These are phyloP conservation scores for Pulicaria dysenterica DNA, from an alignment of 129 eudicot genomes.

Conservation along the genomic window DNA sequence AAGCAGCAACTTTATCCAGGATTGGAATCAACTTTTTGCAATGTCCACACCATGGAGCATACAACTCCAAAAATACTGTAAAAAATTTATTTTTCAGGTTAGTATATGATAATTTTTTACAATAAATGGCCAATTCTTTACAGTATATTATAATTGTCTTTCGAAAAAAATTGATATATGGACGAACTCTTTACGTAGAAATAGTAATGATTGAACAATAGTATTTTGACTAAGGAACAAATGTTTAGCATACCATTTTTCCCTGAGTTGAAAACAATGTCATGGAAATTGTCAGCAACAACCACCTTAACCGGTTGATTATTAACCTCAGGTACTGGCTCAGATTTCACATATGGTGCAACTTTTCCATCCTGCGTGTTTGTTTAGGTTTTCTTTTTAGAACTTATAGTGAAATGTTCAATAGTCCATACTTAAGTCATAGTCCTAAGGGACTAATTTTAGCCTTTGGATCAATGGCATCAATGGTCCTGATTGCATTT, in stretches of 20 bases:
- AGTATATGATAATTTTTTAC: not conserved
- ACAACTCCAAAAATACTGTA: conserved; percentile 81
- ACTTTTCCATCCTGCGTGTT: conserved; percentile 72
- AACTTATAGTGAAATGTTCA: no score
- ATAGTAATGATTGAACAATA: conserved; percentile 1
- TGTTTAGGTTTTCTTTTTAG: not conserved
- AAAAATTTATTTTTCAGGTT: not conserved
- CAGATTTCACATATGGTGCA: conserved; percentile 72
- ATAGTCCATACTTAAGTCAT: no score
- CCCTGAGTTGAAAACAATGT: conserved; percentile 75
- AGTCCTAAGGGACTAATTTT: no score
- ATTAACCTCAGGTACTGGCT: conserved; percentile 75
- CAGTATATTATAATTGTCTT: no score
- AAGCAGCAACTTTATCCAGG: conserved; percentile 79
- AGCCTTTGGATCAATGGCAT: no score
- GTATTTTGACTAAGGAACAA: conserved; percentile 13
- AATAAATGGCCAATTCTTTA: no score
- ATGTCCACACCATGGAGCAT: conserved; percentile 98
- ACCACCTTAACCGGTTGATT: conserved; percentile 80
- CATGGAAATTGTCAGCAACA: conserved; percentile 73
- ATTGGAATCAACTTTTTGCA: conserved; percentile 94
- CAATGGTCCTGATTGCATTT: no score
- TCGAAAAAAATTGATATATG: no score
- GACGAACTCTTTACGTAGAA: not conserved
- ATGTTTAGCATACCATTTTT: conserved; percentile 61